Evolutionary conservation across 768 basidiomycete species (phyloP).

Genomic region (Dacryopinax spathularia): DNA sequence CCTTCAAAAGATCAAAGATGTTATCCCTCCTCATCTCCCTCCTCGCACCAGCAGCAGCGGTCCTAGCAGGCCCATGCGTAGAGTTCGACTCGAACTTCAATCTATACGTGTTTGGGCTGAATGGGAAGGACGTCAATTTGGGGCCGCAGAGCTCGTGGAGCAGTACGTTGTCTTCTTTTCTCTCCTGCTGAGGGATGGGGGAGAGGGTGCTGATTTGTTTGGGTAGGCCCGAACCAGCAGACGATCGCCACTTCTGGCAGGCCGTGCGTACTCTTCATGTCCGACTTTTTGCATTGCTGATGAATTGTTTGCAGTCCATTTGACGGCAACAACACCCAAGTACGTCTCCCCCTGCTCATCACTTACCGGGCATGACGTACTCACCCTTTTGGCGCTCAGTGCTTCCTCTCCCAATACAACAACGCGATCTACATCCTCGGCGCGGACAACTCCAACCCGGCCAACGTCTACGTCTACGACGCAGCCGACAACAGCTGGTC

Average conservation of each 20-base stretch:
- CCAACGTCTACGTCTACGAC: conserved; percentile 68
- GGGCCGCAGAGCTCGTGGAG: conserved; percentile 60
- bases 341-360: conserved; percentile 16
- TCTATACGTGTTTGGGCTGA: conserved; percentile 71
- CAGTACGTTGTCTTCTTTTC: conserved; percentile 23
- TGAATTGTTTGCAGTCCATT: conserved; percentile 39
- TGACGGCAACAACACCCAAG: conserved; percentile 45
- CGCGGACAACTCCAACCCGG: conserved; percentile 55
- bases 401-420: conserved; percentile 36
- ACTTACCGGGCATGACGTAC: background rate
- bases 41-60: conserved; percentile 14
- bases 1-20: conserved; percentile 1
- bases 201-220: conserved; percentile 2
- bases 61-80: conserved; percentile 40
- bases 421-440: conserved; percentile 79
- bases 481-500: conserved; percentile 50
- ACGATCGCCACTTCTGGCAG: conserved; percentile 62
- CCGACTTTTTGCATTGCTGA: background rate
- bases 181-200: background rate
- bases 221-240: conserved; percentile 35
- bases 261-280: conserved; percentile 41
- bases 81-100: conserved; percentile 72
- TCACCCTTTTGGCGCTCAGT: conserved; percentile 27
- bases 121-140: conserved; percentile 71
- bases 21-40: conserved; percentile 13